Evolutionary conservation across 1,284 basidiomycete species (phyloP).

Genomic region (Gymnopus androsaceus): DNA sequence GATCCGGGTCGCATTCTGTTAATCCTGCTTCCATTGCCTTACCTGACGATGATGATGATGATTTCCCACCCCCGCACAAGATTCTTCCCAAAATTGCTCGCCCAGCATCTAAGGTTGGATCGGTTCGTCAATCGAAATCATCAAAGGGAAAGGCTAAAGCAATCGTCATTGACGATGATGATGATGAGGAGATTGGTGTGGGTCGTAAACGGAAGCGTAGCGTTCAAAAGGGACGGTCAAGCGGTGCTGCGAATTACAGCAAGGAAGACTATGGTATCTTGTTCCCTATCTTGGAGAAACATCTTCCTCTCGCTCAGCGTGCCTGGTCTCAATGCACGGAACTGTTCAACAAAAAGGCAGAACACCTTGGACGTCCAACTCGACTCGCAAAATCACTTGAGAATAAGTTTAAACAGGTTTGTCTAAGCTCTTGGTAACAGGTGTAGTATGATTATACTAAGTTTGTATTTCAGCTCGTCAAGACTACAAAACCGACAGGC

Average conservation of each 20-base stretch:
- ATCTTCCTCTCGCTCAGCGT: constrained; percentile 22
- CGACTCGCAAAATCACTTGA: constrained; percentile 29
- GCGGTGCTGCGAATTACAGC: constrained; percentile 23
- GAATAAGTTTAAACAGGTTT: constrained; percentile 34
- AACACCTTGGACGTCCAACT: constrained; percentile 17
- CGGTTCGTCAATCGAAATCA: background rate
- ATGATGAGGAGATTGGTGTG: background rate
- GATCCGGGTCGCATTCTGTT: too few relatives aligned
- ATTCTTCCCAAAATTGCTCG: too few relatives aligned
- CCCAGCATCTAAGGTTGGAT: too few relatives aligned
- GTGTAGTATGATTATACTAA: constrained; percentile 6
- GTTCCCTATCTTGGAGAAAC: constrained; percentile 20
- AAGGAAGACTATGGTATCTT: constrained; percentile 18
- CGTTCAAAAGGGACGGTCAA: constrained; percentile 5
- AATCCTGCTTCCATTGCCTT: too few relatives aligned
- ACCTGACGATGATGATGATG: too few relatives aligned
- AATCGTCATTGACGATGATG: background rate
- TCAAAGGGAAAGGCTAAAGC: constrained; percentile 4
- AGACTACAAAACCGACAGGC: constrained; percentile 35
- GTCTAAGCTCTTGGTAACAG: too few relatives aligned
- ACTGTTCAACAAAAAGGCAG: constrained; percentile 26
- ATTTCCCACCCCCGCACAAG: too few relatives aligned
- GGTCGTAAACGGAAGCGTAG: background rate
- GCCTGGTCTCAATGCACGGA: constrained; percentile 24
- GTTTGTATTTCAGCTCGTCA: constrained; percentile 23